Conservation (phyloP, 805 yeast genomes). For the Ogataea nonfermentans region DNA sequence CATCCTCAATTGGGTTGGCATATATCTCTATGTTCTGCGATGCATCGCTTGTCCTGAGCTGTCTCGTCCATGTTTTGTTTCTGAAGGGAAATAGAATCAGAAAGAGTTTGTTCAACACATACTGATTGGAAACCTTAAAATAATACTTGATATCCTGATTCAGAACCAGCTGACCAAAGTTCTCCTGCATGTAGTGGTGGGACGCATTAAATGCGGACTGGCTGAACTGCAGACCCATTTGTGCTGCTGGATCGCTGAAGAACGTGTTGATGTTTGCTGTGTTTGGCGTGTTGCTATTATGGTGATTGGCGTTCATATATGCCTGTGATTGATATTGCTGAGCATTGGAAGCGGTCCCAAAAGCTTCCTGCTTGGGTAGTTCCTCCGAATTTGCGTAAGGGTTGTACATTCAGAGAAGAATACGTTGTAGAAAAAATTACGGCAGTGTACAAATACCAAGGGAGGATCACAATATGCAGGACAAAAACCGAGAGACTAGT, state of each 20-base stretch:
- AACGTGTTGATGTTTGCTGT: constrained; percentile 38
- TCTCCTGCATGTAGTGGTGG: constrained; percentile 74
- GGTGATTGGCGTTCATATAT: constrained; percentile 12
- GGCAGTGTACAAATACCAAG: constrained; percentile 5
- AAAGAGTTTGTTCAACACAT: constrained; percentile 70
- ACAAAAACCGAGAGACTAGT: not conserved
- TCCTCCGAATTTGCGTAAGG: constrained; percentile 41
- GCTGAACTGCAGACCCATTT: constrained; percentile 86
- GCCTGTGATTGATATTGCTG: constrained; percentile 24
- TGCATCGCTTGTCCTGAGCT: constrained; percentile 35
- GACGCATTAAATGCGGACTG: constrained; percentile 81
- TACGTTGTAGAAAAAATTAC: constrained; percentile 8
- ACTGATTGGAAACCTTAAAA: constrained; percentile 87
- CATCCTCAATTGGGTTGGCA: constrained; percentile 80
- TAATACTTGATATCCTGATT: constrained; percentile 70
- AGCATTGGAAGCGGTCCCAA: constrained; percentile 22
- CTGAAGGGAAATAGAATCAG: constrained; percentile 83
- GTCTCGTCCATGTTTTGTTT: constrained; percentile 79
- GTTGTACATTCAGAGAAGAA: constrained; percentile 35
- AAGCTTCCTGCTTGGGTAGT: constrained; percentile 6
- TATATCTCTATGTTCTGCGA: constrained; percentile 40
- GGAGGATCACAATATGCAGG: not conserved
- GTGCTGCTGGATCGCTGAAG: constrained; percentile 75
- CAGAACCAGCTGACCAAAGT: constrained; percentile 52
- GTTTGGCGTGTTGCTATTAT: constrained; percentile 10